Evolutionary conservation across 352 stramenopile genomes (phyloP), one percentile per base, ranked within the genome.

Genomic region (Globisporangium sylvaticum): DNA sequence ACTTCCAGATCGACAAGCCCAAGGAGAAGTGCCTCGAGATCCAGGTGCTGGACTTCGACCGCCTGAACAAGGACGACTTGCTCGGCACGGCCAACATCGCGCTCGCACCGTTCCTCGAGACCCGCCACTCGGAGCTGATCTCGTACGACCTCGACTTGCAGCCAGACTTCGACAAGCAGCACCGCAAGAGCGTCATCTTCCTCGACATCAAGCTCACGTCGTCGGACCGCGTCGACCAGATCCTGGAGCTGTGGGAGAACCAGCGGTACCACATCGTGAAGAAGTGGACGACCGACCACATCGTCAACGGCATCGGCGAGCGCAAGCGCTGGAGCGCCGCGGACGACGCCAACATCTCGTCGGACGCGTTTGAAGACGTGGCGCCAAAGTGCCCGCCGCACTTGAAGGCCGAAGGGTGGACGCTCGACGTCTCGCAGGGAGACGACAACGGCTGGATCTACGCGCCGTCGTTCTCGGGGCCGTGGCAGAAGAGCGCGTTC

Each of bases 391-490:
- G 89, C 24, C 88, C 88, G 1, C 69, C 66, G 20, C 72, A 82
- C 46, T 64, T 93, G 8, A 75, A 69, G 12, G 84, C 75, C 4
- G 84, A 91, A 34, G 88, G 83, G 9, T 95, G 88, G 88, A 88
- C 81, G 15, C 74, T 91, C 22, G 84, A 94, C 48, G 77, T 91
- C 1, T 82, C 81, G 4, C 83, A 91, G 65, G 88, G 88, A 65
- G 88, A 94, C 61, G 84, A 87, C 68, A 84, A 91, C 62, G 88
- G 88, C 20, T 95, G 88, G 88, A 86, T 92, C 73, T 95, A 95
- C 68, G 88, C 88, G 44, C 75, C 79, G 57, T 83, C 78, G 24
- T 94, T 94, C 72, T 74, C 77, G 1, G 86, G 88, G 0, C 85
- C 86, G 29, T 95, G 88, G 88, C 85, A 94, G 70, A 89, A 88